Evolutionary conservation across 148 eudicot species (phyloP).

Genomic region (Chenopodium album): DNA sequence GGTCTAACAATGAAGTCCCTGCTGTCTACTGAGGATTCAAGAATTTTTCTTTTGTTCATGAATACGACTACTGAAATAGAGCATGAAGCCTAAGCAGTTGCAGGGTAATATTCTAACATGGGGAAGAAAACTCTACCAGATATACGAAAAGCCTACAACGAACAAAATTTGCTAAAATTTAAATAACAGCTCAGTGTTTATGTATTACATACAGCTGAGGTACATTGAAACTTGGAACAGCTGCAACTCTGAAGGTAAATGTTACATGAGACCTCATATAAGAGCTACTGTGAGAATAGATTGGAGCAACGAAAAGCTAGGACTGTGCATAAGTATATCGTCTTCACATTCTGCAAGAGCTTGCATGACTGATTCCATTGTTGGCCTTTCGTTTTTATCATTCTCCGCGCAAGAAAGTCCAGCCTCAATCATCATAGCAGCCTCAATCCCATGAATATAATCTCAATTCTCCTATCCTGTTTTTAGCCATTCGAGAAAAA

Average conservation of each 20-base stretch:
- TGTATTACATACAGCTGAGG: background rate
- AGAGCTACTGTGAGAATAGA: background rate
- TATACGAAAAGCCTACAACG: too few relatives aligned
- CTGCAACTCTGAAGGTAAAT: background rate
- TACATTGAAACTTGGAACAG: background rate
- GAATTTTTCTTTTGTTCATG: too few relatives aligned
- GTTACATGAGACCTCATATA: background rate
- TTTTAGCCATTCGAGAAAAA: too few relatives aligned
- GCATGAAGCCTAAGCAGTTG: too few relatives aligned
- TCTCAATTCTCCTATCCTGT: too few relatives aligned
- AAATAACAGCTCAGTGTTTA: too few relatives aligned
- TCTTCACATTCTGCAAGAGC: conserved; percentile 47
- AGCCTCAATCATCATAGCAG: conserved; percentile 35
- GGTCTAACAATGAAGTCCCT: too few relatives aligned
- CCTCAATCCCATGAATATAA: conserved; percentile 30
- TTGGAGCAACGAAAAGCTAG: background rate
- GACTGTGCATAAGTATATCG: background rate
- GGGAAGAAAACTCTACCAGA: too few relatives aligned
- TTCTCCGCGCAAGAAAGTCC: conserved; percentile 53
- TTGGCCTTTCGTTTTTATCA: conserved; percentile 54
- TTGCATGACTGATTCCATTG: conserved; percentile 54
- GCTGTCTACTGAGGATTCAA: too few relatives aligned
- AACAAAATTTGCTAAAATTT: too few relatives aligned
- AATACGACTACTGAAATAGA: too few relatives aligned
- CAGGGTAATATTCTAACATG: too few relatives aligned